These are phyloP conservation scores for Solanum rostratum DNA, from an alignment of 257 asterid genomes.

Conservation along the genomic window DNA sequence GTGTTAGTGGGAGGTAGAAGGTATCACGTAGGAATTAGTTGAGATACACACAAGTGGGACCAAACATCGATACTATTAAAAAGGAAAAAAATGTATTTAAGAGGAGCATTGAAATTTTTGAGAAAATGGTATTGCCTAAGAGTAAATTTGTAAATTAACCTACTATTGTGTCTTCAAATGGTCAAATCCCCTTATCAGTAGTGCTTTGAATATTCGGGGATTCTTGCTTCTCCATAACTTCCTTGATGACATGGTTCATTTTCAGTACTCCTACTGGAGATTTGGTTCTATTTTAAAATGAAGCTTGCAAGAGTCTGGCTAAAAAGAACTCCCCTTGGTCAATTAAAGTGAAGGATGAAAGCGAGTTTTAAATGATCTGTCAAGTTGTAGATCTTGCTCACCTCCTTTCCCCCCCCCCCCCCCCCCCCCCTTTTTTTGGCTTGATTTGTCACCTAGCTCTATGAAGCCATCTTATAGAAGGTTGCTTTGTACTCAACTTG, in stretches of 20 bases:
- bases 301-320: background rate
- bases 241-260: background rate
- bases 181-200: background rate
- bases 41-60: background rate
- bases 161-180: background rate
- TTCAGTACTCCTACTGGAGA: background rate
- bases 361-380: background rate
- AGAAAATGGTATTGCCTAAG: background rate
- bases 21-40: background rate
- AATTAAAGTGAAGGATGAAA: background rate
- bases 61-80: too few species aligned
- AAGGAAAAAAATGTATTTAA: background rate
- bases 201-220: too few species aligned
- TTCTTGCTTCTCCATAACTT: background rate
- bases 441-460: background rate
- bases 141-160: background rate
- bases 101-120: background rate
- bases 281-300: background rate
- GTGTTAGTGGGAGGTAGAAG: background rate
- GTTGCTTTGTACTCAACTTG: background rate
- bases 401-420: too few species aligned
- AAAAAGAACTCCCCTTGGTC: background rate
- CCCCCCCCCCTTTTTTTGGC: background rate
- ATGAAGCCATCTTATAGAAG: background rate
- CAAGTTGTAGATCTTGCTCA: background rate